Percentiles rank a stretch among this genome's conserved stretches.
Evolutionary conservation across 2,329 filamentous ascomycete species (phyloP).

Genomic region (Hymenoscyphus scutula): DNA sequence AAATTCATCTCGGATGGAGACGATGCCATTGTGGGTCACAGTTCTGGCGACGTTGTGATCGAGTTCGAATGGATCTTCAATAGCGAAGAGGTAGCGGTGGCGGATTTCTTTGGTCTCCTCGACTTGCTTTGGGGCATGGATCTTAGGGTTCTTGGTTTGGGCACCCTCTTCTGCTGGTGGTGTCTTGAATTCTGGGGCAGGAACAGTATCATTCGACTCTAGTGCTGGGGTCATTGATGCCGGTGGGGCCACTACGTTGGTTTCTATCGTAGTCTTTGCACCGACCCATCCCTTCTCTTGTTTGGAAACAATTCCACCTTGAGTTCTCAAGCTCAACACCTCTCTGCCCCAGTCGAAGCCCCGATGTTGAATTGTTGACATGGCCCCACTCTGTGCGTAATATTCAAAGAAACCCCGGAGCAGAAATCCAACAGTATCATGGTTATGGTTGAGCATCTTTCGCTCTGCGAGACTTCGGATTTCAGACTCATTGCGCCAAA

Average conservation of each 20-base stretch:
- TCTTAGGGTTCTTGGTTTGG: slow-evolving; percentile 13
- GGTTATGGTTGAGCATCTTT: slow-evolving; percentile 64
- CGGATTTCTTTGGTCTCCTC: slow-evolving; percentile 62
- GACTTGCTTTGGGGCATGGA: slow-evolving; percentile 22
- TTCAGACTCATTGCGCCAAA: slow-evolving; percentile 72
- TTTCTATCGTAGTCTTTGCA: slow-evolving; percentile 67
- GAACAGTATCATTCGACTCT: slow-evolving; percentile 7
- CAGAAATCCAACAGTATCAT: slow-evolving; percentile 66
- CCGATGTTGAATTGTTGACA: slow-evolving; percentile 49
- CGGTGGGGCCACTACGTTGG: slow-evolving; percentile 39
- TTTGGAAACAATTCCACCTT: slow-evolving; percentile 69
- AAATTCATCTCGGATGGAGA: slow-evolving; percentile 81
- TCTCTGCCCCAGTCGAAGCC: slow-evolving; percentile 80
- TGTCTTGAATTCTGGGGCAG: neutral
- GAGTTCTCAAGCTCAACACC: slow-evolving; percentile 73
- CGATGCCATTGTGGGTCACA: slow-evolving; percentile 78
- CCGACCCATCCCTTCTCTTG: slow-evolving; percentile 80
- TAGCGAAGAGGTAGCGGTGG: slow-evolving; percentile 80
- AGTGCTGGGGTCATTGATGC: slow-evolving; percentile 16
- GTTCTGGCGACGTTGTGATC: slow-evolving; percentile 87
- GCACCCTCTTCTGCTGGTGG: neutral
- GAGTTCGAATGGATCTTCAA: slow-evolving; percentile 87
- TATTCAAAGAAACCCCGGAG: slow-evolving; percentile 87
- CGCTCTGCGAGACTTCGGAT: slow-evolving; percentile 60
- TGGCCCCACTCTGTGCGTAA: slow-evolving; percentile 62